Evolutionary conservation across 2,329 filamentous ascomycete species (phyloP).

Genomic region (Pseudopithomyces maydicus): DNA sequence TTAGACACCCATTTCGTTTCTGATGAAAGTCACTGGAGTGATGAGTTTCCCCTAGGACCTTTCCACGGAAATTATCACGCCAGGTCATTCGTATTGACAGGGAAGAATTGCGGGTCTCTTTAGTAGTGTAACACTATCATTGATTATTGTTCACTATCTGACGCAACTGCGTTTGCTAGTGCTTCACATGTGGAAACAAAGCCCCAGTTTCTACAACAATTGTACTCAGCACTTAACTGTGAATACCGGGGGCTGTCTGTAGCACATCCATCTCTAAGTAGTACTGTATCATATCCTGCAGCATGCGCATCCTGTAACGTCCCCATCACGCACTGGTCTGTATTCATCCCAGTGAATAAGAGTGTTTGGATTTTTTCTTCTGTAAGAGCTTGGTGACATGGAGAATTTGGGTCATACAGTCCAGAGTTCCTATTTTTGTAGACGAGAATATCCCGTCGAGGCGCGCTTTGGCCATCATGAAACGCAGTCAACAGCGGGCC

Average conservation of each 20-base stretch:
- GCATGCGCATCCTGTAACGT: slow-evolving; percentile 38
- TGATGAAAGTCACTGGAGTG: too few relatives aligned
- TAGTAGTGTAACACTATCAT: too few relatives aligned
- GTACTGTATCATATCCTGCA: slow-evolving; percentile 38
- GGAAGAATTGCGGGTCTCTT: too few relatives aligned
- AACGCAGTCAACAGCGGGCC: background rate
- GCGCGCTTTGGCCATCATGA: background rate
- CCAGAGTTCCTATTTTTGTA: background rate
- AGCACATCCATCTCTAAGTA: slow-evolving; percentile 36
- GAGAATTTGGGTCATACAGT: background rate
- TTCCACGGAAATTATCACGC: too few relatives aligned
- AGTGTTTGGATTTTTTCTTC: slow-evolving; percentile 37
- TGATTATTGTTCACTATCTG: too few relatives aligned
- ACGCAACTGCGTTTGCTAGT: too few relatives aligned
- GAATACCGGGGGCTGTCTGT: slow-evolving; percentile 46
- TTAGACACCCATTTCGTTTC: too few relatives aligned
- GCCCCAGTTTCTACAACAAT: background rate
- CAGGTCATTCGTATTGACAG: too few relatives aligned
- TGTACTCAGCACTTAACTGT: slow-evolving; percentile 1
- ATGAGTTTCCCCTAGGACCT: too few relatives aligned
- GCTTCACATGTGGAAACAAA: background rate
- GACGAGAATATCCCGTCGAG: background rate
- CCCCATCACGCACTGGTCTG: slow-evolving; percentile 40
- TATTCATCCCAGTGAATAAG: slow-evolving; percentile 40
- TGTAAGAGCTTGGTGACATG: background rate